phyloP scores from a whole-genome alignment of 257 asterid genomes.

The Nicotiana tabacum region DNA sequence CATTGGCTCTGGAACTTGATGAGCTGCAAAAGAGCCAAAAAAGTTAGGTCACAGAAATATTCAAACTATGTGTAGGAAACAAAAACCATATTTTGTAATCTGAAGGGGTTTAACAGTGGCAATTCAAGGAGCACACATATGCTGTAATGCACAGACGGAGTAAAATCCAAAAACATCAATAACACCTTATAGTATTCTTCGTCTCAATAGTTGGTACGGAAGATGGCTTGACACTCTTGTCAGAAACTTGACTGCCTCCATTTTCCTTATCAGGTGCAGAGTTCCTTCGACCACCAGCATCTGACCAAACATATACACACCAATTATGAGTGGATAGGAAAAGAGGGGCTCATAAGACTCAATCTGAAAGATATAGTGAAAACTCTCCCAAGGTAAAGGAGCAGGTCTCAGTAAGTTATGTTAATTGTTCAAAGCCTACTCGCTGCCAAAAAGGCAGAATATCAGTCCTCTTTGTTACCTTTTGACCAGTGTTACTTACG shows the following conservation, averaged over 20 bases:
- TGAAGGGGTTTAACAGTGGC: not conserved
- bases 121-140: conserved; percentile 12
- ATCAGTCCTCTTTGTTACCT: not conserved
- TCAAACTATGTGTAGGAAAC: not conserved
- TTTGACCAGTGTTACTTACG: not conserved
- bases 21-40: conserved; percentile 44
- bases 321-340: conserved; percentile 8
- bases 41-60: not conserved
- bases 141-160: not conserved
- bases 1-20: conserved; percentile 33
- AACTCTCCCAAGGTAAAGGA: not conserved
- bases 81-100: conserved; percentile 1
- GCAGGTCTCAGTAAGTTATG: not conserved
- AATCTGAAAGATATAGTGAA: conserved; percentile 1
- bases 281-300: conserved; percentile 53
- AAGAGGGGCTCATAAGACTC: conserved; percentile 2
- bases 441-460: not conserved
- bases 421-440: not conserved
- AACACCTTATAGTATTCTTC: conserved; percentile 48
- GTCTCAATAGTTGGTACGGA: conserved; percentile 38
- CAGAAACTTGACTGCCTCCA: conserved; percentile 32
- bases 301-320: conserved; percentile 33
- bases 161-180: not conserved
- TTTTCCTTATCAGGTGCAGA: conserved; percentile 46
- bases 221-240: conserved; percentile 36